Evolutionary conservation across 2,329 filamentous ascomycete species (phyloP), one percentile per base, ranked within the genome.

Genomic region (Ophiostoma angusticollis): DNA sequence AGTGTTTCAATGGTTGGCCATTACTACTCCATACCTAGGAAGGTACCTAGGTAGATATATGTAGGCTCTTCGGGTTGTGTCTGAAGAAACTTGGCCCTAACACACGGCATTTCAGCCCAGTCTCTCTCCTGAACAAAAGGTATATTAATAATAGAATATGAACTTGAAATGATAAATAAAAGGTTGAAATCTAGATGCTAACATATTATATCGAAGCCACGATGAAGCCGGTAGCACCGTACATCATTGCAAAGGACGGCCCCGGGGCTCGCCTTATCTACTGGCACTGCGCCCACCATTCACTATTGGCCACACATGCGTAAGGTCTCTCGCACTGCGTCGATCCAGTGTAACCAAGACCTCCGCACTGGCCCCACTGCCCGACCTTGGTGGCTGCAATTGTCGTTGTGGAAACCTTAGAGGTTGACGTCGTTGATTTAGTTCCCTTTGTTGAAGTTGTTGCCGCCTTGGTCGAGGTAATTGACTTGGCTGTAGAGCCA

Each of bases 311-410:
- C 6, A 54, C 49, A 40, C 58, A 60, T 12, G 29, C 48, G 46
- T 53, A 58, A 5, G 55, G 54, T 23, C 53, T 34, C 23, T 44
- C 40, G 37, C 58, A 61, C 16, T 47, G 37, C 11, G 57, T 60
- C 35, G 55, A 38, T 1, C 58, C 59, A 5, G 47, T 50, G 37
- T 58, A 60, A 2, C 50, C 54, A 5, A 37, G 41, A 4, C 58
- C 59, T 25, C 58, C 59, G 33, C 59, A 63, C 47, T 59, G 57
- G 14, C 50, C 52, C 54, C 55, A 61, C 35, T 59, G 54, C 13
- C 49, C 42, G n/a, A 57, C 56, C 5, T 47, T 37, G 12, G 41
- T 45, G 5, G 42, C 44, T 2, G 8, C 25, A 9, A n/a, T 25
- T 8, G 33, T 22, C 21, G 33, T 7, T 18, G 12, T 11, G 9